Evolutionary conservation across 2,329 filamentous ascomycete genomes (phyloP).

Genomic region (Exutisphaerella laricina): DNA sequence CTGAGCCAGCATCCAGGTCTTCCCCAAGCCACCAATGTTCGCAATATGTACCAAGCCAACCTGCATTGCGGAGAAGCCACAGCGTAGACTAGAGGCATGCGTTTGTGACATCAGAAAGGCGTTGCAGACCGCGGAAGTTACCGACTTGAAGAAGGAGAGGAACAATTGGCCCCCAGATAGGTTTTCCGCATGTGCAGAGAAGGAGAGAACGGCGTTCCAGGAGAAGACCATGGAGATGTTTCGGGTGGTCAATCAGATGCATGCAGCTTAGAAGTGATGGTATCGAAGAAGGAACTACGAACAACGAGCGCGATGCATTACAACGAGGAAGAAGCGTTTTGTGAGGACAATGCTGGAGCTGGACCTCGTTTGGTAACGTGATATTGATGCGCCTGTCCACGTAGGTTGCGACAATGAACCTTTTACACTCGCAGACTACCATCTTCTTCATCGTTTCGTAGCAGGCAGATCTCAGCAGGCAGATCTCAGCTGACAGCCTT

Average conservation of each 20-base stretch:
- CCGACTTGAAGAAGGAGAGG: slow-evolving; percentile 10
- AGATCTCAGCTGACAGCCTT: no score
- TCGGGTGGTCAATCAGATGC: slow-evolving; percentile 9
- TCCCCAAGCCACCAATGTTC: not conserved
- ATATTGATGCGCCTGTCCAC: no score
- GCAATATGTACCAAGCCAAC: not conserved
- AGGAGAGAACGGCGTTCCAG: slow-evolving; percentile 8
- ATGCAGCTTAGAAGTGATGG: no score
- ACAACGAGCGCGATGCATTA: no score
- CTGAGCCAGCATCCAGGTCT: not conserved
- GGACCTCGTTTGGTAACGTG: no score
- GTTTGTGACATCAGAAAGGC: not conserved
- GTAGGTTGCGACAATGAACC: no score
- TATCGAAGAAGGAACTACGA: no score
- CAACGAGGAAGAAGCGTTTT: no score
- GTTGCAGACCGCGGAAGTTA: not conserved
- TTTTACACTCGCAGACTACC: no score
- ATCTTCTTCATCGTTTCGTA: no score
- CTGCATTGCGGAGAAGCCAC: not conserved
- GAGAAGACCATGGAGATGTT: slow-evolving; percentile 11
- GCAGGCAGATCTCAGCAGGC: no score
- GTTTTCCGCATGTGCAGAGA: slow-evolving; percentile 11
- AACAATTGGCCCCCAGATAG: slow-evolving; percentile 13
- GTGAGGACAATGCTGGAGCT: no score
- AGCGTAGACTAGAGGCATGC: not conserved